Conservation (phyloP, 306 rosid genomes). For the Luffa aegyptiaca region DNA sequence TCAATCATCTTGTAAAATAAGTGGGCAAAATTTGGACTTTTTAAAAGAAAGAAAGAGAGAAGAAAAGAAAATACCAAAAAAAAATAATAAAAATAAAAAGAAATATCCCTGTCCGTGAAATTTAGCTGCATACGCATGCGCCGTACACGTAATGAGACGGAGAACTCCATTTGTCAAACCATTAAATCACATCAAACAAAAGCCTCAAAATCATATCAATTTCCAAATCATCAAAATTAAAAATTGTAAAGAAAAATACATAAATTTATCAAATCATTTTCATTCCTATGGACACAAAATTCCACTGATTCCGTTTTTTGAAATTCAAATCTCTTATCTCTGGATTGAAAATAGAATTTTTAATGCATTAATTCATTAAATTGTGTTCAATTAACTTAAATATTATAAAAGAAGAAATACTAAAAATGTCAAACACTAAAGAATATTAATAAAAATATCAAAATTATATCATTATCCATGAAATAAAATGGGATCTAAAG, state of each 20-base stretch:
- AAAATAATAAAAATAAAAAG: not conserved
- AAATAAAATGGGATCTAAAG: no score
- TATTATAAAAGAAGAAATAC: no score
- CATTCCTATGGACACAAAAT: not conserved
- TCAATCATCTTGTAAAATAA: not conserved
- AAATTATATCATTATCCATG: no score
- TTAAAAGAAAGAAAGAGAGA: not conserved
- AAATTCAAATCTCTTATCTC: no score
- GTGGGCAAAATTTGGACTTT: not conserved
- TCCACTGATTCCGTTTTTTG: not conserved
- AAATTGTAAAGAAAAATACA: not conserved
- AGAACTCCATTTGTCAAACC: slow-evolving; percentile 3
- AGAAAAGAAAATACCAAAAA: not conserved
- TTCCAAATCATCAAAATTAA: not conserved
- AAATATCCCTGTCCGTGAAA: not conserved
- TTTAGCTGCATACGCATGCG: not conserved
- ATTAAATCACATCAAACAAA: not conserved
- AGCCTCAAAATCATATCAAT: not conserved
- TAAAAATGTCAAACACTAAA: no score
- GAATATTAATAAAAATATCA: no score
- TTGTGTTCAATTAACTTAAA: no score
- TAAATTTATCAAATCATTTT: not conserved
- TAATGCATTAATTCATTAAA: no score
- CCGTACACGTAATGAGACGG: not conserved
- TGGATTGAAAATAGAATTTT: no score